Evolutionary conservation across 176 grass and related monocot species (phyloP).

Genomic region (Triticum turgidum): DNA sequence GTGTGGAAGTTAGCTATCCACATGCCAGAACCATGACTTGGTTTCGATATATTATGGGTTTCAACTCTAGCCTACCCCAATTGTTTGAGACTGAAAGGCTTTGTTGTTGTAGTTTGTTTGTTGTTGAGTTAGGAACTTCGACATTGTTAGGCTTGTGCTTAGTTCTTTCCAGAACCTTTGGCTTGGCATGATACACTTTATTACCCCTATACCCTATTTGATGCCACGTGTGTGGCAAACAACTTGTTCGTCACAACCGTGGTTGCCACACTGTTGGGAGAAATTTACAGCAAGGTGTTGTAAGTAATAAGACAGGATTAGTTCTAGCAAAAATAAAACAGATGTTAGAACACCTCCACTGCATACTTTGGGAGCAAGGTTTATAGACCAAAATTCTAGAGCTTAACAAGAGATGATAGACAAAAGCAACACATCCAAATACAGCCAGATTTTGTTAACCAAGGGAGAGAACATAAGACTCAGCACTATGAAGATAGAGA

Average conservation of each 20-base stretch:
- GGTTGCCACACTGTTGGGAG: neutral
- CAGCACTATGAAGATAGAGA: conserved; percentile 10
- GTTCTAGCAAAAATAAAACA: neutral
- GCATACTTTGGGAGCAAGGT: neutral
- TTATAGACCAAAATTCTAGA: neutral
- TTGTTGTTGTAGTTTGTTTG: too few relatives aligned
- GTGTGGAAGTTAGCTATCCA: too few relatives aligned
- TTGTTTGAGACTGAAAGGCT: too few relatives aligned
- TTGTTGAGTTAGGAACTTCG: neutral
- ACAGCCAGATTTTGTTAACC: neutral
- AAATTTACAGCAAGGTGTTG: neutral
- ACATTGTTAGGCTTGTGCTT: neutral
- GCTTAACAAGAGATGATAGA: neutral
- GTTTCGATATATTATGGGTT: too few relatives aligned
- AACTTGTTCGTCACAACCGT: neutral
- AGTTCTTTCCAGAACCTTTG: neutral
- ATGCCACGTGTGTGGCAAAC: neutral
- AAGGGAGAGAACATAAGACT: neutral
- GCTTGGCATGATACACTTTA: neutral
- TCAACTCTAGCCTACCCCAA: too few relatives aligned
- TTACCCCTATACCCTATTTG: neutral
- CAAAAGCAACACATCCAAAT: neutral
- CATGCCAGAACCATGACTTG: too few relatives aligned
- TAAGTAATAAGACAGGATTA: neutral
- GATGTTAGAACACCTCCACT: neutral